A percentile compares a stretch with the other conserved stretches of the same genome.
phyloP scores from a whole-genome alignment of 2,329 filamentous ascomycete species.

The Coniosporium uncinatum region DNA sequence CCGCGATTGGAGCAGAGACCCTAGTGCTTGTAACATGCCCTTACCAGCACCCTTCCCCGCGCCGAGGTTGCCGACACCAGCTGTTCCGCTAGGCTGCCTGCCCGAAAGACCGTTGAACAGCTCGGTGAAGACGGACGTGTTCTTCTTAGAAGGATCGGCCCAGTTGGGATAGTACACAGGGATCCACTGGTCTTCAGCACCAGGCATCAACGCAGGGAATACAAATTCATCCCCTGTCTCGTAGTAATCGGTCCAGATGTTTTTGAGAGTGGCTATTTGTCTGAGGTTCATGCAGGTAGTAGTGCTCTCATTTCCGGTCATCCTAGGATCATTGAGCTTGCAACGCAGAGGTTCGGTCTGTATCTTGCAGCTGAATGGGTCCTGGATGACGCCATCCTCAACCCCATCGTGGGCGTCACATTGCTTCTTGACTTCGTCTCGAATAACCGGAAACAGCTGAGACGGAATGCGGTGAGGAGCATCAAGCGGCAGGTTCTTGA shows the following conservation, averaged over 20 bases:
- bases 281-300: neutral
- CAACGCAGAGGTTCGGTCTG: neutral
- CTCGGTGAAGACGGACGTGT: neutral
- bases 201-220: neutral
- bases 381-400: slow-evolving; percentile 2
- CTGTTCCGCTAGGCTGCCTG: no score
- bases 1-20: no score
- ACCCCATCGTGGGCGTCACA: slow-evolving; percentile 5
- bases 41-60: neutral
- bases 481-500: neutral
- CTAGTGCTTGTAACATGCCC: neutral
- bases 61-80: no score
- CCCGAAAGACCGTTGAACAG: neutral
- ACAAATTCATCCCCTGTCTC: neutral
- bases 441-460: neutral
- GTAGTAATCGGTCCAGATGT: neutral
- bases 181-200: neutral
- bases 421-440: neutral
- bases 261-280: neutral
- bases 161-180: neutral
- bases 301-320: neutral
- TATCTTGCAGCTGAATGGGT: neutral
- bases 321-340: no score
- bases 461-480: neutral
- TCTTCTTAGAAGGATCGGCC: neutral